Conservation (phyloP, 2,329 filamentous ascomycete species). For the Cercospora berteroae region DNA sequence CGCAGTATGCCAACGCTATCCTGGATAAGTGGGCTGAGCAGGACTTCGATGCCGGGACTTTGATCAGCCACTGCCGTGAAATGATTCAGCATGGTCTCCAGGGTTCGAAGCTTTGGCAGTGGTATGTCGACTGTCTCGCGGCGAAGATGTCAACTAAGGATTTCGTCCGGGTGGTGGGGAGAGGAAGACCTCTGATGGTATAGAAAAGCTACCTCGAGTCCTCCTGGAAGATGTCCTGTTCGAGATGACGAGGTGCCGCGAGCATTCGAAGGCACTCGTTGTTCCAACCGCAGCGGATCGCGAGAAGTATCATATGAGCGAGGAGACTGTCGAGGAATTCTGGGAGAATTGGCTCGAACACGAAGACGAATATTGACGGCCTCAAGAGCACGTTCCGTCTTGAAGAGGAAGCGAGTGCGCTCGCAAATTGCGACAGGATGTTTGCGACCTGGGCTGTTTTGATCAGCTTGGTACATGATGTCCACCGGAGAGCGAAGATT, state of each 20-base stretch:
- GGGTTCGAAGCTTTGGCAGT: not conserved
- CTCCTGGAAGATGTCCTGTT: not conserved
- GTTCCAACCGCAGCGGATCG: not conserved
- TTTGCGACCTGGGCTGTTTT: not conserved
- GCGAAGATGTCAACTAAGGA: not conserved
- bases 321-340: not conserved
- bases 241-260: not conserved
- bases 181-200: too few relatives aligned
- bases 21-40: not conserved
- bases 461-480: not conserved
- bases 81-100: not conserved
- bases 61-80: not conserved
- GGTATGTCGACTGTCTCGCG: not conserved
- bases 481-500: not conserved
- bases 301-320: not conserved
- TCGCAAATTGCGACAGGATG: not conserved
- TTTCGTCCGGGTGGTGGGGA: not conserved
- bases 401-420: not conserved
- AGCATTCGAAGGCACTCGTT: not conserved
- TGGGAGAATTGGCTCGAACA: not conserved
- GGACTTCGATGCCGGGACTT: not conserved
- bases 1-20: not conserved
- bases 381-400: not conserved
- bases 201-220: not conserved
- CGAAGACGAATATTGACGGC: not conserved